Evolutionary conservation across 164 flowering plant genomes (phyloP), one percentile per base, ranked within the genome.

Genomic region (Dillenia suffruticosa): DNA sequence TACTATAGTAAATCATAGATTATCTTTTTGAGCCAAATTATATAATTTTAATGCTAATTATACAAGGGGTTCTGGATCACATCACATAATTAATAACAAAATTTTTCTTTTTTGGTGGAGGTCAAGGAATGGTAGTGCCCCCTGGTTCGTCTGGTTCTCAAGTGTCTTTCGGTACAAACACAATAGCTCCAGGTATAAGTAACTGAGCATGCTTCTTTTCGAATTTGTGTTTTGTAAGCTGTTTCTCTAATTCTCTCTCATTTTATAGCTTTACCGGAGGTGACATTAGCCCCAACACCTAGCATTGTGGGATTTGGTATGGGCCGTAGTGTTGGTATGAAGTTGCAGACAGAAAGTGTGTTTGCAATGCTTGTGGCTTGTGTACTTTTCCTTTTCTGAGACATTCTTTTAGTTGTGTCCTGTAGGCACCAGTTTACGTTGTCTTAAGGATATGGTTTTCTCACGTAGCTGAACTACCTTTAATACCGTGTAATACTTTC

Each of bases 101-200:
- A 40, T 10, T 15, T n/a, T 43, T 48, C 3, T 55, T 56, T 61
- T 57, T 54, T 57, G 51, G 59, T 13, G 57, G 40, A 62, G 11
- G 44, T 61, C 48, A 46, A 75, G 81, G 83, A 32, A 62, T 60
- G 19, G 24, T 61, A 59, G 57, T 19, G 47, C 44, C 71, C 59
- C 64, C 83, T 66, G 60, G 19, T 44, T 15, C 82, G 51, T 64
- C 84, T 51, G 61, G 55, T 56, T 66, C 85, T 56, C 81, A 75
- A 63, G 76, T 74, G 68, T 61, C 87, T 14, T 46, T 57, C 7
- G 81, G 78, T 7, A 5, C 59, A 11, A 54, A 50, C 22, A 77
- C 84, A 54, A 24, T 81, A 19, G 57, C 62, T 58, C 74, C 81
- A 44, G 79, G 90, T 85, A 78, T 19, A 58, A 52, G 52, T 3